Percentiles rank a stretch among this genome's conserved stretches.
Conservation (phyloP, 257 asterid species). For the Jaltomata sinuosa region DNA sequence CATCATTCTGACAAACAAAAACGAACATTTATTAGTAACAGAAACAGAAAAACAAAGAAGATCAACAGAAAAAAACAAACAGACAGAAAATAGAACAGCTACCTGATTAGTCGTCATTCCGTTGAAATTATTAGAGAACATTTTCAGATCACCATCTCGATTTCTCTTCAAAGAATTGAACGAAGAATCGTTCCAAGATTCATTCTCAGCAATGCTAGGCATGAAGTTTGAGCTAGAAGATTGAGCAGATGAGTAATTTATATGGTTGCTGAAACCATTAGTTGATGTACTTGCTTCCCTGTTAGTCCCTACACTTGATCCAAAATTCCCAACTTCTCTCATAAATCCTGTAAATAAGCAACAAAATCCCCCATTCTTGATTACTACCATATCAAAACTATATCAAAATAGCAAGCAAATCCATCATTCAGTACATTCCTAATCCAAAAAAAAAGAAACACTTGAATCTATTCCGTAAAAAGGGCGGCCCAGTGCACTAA, state of each 20-base stretch:
- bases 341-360: conserved; percentile 45
- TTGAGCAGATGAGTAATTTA: conserved; percentile 42
- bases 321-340: conserved; percentile 59
- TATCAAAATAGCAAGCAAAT: neutral
- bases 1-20: conserved; percentile 32
- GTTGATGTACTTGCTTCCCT: conserved; percentile 29
- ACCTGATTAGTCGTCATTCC: conserved; percentile 51
- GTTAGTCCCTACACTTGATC: conserved; percentile 25
- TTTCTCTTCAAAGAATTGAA: conserved; percentile 53
- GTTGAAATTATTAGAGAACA: conserved; percentile 34
- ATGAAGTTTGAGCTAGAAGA: conserved; percentile 53
- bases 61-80: neutral
- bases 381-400: neutral
- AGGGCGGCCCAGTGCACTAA: no score
- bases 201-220: conserved; percentile 80
- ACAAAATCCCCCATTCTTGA: neutral
- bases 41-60: neutral
- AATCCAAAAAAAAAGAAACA: neutral
- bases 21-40: conserved; percentile 3
- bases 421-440: neutral
- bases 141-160: conserved; percentile 48
- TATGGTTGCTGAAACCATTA: conserved; percentile 35
- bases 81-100: neutral
- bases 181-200: conserved; percentile 50
- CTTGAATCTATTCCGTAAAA: no score